Evolutionary conservation across 176 grass and related monocot genomes (phyloP), one percentile per base, ranked within the genome.

Genomic region (Areca catechu): DNA sequence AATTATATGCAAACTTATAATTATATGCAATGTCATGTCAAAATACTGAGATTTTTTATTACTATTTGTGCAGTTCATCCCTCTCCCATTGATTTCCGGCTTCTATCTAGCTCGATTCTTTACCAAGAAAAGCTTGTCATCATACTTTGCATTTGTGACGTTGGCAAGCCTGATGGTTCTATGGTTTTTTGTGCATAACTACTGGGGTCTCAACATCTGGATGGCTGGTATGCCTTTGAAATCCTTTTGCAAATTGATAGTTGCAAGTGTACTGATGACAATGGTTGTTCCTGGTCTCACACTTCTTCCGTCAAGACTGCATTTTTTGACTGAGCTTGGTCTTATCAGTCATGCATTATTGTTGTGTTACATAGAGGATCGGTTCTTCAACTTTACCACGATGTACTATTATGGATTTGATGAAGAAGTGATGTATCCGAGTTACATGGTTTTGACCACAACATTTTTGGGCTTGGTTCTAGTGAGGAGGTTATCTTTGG

Each of bases 131-230:
- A 92, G 78, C 73, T n/a, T 98, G 58, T 88, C 87, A 56, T 91
- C 93, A 68, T 98, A 98, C 84, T 98, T 98, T 70, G 76, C 81
- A n/a, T 98, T 89, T 88, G 93, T 98, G 19, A 67, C 76, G 66
- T 71, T 98, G 27, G 73, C 81, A 70, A 98, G 87, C 62, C 62
- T 98, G 78, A 92, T 98, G 87, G 87, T 92, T 64, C 78, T 98
- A 28, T 98, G 93, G 87, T 98, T 98, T 85, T 84, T 98, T 23
- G 83, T 92, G 58, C 87, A 92, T 72, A 91, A 98, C 65, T 98
- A 88, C 50, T 98, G 93, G 93, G 87, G 88, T 79, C 81, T 98
- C 16, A 98, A 85, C 82, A 98, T 98, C 76, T 98, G 93, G 93
- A 51, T 98, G 56, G 93, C 93, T 63, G 93, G 84, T 17, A 98